Conservation (phyloP, 352 stramenopile species). For the Phytophthora sojae region DNA sequence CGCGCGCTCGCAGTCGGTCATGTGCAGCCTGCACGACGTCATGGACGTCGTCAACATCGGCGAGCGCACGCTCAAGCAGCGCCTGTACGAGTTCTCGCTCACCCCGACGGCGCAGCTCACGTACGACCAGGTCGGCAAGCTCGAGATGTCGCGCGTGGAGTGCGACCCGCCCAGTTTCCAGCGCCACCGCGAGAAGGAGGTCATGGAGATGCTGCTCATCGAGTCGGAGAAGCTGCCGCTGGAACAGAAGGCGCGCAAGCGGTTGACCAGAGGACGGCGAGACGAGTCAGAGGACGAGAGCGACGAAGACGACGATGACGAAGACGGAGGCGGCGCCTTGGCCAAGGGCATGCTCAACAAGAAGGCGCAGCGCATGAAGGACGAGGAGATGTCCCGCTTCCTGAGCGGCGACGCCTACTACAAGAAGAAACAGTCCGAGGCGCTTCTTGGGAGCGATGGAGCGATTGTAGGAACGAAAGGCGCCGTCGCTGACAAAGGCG, state of each 20-base stretch:
- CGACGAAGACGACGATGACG: conserved; percentile 47
- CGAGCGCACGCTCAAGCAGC: conserved; percentile 95
- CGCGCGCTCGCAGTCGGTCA: conserved; percentile 95
- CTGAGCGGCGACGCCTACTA: conserved; percentile 70
- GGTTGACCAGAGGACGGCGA: conserved; percentile 23
- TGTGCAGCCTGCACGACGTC: conserved; percentile 84
- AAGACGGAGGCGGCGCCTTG: conserved; percentile 13
- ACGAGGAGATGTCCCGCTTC: conserved; percentile 83
- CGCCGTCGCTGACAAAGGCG: conserved; percentile 21
- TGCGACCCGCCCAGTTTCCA: conserved; percentile 92
- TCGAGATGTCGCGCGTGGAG: conserved; percentile 89
- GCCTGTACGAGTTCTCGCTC: conserved; percentile 97
- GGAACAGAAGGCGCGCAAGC: conserved; percentile 50
- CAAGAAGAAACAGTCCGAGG: conserved; percentile 64
- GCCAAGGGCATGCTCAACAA: conserved; percentile 41
- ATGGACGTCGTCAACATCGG: conserved; percentile 96
- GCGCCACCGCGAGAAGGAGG: conserved; percentile 85
- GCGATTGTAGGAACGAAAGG: conserved; percentile 28
- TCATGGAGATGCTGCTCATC: conserved; percentile 92
- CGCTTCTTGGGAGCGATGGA: conserved; percentile 39
- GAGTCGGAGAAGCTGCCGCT: conserved; percentile 76
- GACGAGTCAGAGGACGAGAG: conserved; percentile 29
- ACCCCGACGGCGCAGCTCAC: conserved; percentile 96
- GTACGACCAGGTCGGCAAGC: conserved; percentile 95
- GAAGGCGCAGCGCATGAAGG: conserved; percentile 63